Evolutionary conservation across 495 filamentous ascomycete genomes (phyloP).

Genomic region (Extremus antarcticus): DNA sequence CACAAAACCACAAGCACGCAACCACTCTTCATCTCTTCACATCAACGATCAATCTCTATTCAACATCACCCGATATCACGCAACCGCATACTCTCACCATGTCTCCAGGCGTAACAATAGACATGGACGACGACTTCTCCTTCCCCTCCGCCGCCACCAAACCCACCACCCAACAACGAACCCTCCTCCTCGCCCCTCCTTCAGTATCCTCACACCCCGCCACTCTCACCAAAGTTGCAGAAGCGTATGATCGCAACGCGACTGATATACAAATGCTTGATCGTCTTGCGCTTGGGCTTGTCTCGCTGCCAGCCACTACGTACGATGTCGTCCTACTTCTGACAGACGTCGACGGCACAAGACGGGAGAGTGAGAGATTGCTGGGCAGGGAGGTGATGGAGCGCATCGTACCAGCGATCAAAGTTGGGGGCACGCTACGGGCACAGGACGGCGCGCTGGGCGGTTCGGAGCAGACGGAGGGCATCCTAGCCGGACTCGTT

Average conservation of each 20-base stretch:
- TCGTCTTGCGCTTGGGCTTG: constrained; percentile 73
- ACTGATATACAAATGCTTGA: constrained; percentile 98
- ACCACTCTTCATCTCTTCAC: neutral
- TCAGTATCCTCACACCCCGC: constrained; percentile 59
- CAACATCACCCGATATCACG: too few relatives aligned
- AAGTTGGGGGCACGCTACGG: constrained; percentile 56
- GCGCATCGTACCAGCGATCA: constrained; percentile 55
- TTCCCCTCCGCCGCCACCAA: constrained; percentile 19
- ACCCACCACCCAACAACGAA: constrained; percentile 32
- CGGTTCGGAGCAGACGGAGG: constrained; percentile 47
- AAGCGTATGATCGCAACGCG: constrained; percentile 53
- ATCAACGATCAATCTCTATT: neutral
- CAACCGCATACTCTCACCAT: constrained; percentile 17
- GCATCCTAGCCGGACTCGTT: constrained; percentile 72
- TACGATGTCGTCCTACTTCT: constrained; percentile 85
- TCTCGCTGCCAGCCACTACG: constrained; percentile 59
- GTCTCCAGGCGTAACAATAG: constrained; percentile 33
- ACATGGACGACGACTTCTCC: constrained; percentile 36
- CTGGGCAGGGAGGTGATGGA: constrained; percentile 58
- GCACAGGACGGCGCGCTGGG: constrained; percentile 57
- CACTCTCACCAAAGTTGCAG: constrained; percentile 45
- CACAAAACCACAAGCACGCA: neutral
- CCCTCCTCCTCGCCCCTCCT: constrained; percentile 62
- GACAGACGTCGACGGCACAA: constrained; percentile 55
- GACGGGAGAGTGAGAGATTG: constrained; percentile 48